Evolutionary conservation across 2,329 filamentous ascomycete species (phyloP).

Genomic region (Microsporum audouinii): DNA sequence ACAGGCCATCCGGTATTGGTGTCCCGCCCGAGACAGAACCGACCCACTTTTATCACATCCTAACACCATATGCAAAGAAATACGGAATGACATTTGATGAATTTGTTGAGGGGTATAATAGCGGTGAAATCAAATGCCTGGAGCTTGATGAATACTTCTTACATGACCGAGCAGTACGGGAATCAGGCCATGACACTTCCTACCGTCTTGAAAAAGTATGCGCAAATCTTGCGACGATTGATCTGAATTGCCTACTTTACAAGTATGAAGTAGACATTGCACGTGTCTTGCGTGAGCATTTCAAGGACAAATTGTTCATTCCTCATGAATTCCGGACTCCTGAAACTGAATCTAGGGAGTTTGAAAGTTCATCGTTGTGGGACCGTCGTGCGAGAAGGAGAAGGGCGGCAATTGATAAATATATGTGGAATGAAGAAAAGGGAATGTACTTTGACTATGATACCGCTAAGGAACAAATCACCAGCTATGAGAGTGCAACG

Average conservation of each 20-base stretch:
- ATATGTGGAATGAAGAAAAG: constrained; percentile 81
- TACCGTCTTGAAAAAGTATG: constrained; percentile 84
- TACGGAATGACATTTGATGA: constrained; percentile 68
- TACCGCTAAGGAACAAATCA: constrained; percentile 67
- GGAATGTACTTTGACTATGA: constrained; percentile 99
- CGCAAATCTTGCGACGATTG: constrained; percentile 82
- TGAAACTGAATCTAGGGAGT: constrained; percentile 51
- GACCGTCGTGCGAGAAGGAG: constrained; percentile 76
- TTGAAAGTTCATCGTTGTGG: constrained; percentile 79
- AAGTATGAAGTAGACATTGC: constrained; percentile 96
- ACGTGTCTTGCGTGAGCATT: constrained; percentile 69
- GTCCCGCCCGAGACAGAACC: constrained; percentile 89
- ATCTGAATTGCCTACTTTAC: constrained; percentile 88
- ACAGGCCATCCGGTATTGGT: constrained; percentile 69
- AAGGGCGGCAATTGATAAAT: constrained; percentile 78
- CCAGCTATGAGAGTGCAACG: constrained; percentile 77
- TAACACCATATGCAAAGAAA: constrained; percentile 74
- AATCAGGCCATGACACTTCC: constrained; percentile 92
- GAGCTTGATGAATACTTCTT: constrained; percentile 91
- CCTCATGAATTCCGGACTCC: constrained; percentile 69
- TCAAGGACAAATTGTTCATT: constrained; percentile 70
- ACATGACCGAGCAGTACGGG: constrained; percentile 88
- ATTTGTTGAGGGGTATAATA: constrained; percentile 83
- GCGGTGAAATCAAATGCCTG: constrained; percentile 62
- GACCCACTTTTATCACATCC: constrained; percentile 71